A percentile compares a stretch with the other conserved stretches of the same genome.
Conservation (phyloP, 2,329 filamentous ascomycete species). For the Colletotrichum sp. region DNA sequence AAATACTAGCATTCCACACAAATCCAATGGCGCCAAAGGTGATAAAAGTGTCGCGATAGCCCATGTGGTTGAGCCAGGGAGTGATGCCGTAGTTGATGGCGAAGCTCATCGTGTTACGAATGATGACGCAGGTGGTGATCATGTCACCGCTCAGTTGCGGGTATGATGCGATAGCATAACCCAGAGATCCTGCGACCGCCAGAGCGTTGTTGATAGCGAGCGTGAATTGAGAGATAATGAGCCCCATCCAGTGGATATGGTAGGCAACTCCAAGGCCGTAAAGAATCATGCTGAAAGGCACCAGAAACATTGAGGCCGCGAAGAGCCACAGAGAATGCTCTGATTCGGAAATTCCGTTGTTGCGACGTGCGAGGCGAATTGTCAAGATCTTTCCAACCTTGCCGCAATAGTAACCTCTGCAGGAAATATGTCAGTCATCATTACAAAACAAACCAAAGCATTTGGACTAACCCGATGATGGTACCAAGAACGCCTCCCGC, state of each 20-base stretch:
- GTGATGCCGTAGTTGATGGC: constrained; percentile 35
- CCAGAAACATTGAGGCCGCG: constrained; percentile 31
- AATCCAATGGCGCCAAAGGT: constrained; percentile 38
- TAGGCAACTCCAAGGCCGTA: constrained; percentile 40
- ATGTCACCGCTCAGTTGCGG: constrained; percentile 31
- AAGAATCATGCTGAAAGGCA: constrained; percentile 46
- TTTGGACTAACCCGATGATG: constrained; percentile 32
- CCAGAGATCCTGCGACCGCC: constrained; percentile 27
- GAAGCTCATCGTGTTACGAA: constrained; percentile 42
- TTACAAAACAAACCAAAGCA: too few species aligned
- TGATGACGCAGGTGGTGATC: constrained; percentile 33
- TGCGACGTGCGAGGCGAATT: constrained; percentile 41
- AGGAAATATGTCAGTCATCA: not conserved
- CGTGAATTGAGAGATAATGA: constrained; percentile 30
- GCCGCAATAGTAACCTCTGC: constrained; percentile 32
- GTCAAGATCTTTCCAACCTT: constrained; percentile 41
- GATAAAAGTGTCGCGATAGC: constrained; percentile 41
- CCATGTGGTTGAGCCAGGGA: constrained; percentile 34
- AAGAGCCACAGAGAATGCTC: constrained; percentile 44
- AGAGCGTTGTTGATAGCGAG: constrained; percentile 31
- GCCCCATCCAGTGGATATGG: constrained; percentile 34
- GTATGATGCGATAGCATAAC: constrained; percentile 35
- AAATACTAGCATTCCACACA: constrained; percentile 43
- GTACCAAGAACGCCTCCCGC: constrained; percentile 43
- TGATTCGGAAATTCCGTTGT: constrained; percentile 44